Conservation (phyloP, 2,329 filamentous ascomycete species). For the Arachnomyces sp. region DNA sequence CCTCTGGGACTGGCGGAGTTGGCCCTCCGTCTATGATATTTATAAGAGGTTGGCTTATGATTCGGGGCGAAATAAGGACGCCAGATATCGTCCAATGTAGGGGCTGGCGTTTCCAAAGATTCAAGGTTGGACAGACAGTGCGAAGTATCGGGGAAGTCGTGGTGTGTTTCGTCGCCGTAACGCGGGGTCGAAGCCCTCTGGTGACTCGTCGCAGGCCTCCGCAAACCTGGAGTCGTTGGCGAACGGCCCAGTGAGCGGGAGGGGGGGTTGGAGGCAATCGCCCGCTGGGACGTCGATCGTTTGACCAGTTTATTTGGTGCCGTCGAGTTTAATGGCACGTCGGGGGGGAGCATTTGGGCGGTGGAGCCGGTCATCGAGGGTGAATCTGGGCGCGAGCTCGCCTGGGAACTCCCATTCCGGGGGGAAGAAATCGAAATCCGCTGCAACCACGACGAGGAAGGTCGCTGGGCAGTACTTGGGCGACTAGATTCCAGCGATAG, state of each 20-base stretch:
- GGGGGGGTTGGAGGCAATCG: conserved; percentile 27
- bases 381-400: conserved; percentile 44
- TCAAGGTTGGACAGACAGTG: conserved; percentile 14
- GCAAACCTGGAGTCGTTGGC: conserved; percentile 42
- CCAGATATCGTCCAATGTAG: conserved; percentile 19
- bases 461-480: conserved; percentile 25
- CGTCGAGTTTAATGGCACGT: conserved; percentile 20
- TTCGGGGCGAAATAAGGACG: conserved; percentile 31
- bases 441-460: conserved; percentile 48
- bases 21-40: conserved; percentile 33
- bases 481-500: conserved; percentile 18
- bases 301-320: conserved; percentile 56
- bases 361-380: conserved; percentile 47
- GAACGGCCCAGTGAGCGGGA: conserved; percentile 22
- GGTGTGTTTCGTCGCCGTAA: conserved; percentile 19
- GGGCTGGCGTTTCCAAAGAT: conserved; percentile 6
- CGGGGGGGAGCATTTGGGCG: conserved; percentile 38
- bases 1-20: conserved; percentile 28
- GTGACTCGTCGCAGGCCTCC: conserved; percentile 55
- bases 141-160: conserved; percentile 1
- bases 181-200: conserved; percentile 50
- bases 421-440: conserved; percentile 47
- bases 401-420: conserved; percentile 37
- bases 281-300: conserved; percentile 48
- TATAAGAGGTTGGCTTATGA: conserved; percentile 17